Evolutionary conservation across 2,329 filamentous ascomycete genomes (phyloP).

Genomic region (Pseudogymnoascus sp.): DNA sequence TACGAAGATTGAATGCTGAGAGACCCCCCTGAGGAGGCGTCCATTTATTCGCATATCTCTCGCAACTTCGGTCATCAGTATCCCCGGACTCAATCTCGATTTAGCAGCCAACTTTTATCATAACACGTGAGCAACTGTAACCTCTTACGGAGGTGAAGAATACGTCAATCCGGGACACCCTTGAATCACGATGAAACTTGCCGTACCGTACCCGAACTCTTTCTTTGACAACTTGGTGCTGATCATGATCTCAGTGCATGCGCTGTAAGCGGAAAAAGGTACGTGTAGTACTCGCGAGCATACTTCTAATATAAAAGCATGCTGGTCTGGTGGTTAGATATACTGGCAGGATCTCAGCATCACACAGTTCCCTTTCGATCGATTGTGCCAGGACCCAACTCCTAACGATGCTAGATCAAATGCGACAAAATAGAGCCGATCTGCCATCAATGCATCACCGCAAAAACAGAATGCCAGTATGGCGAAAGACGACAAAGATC

Average conservation of each 20-base stretch:
- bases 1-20: no score
- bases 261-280: not conserved
- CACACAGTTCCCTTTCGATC: not conserved
- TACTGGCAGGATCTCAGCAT: not conserved
- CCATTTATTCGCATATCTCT: not conserved
- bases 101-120: not conserved
- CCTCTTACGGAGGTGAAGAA: not conserved
- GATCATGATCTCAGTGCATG: not conserved
- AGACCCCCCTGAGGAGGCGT: no score
- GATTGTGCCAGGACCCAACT: not conserved
- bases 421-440: not conserved
- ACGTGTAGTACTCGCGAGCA: not conserved
- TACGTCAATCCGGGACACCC: not conserved
- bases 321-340: not conserved
- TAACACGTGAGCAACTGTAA: not conserved
- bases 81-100: not conserved
- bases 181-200: not conserved
- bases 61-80: not conserved
- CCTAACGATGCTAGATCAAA: not conserved
- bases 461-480: slow-evolving; percentile 4
- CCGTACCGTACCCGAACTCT: not conserved
- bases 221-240: not conserved
- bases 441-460: not conserved
- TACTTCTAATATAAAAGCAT: not conserved
- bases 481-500: not conserved